A percentile compares a stretch with the other conserved stretches of the same genome.
Conservation (phyloP, 1,284 basidiomycete genomes). For the Trametes hirsuta region DNA sequence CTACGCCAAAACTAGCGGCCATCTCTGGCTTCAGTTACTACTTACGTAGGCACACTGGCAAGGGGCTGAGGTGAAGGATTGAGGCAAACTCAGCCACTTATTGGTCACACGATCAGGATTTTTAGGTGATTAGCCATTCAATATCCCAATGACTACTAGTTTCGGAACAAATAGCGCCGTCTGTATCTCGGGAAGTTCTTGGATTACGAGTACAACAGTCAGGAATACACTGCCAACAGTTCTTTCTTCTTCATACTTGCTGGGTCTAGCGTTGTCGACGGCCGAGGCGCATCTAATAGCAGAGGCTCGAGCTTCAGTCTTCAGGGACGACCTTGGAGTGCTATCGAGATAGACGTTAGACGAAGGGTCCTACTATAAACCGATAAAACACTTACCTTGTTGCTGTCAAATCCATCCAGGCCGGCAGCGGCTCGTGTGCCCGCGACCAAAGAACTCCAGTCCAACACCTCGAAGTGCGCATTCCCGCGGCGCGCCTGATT, state of each 20-base stretch:
- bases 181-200: not conserved
- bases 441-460: slow-evolving; percentile 76
- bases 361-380: not conserved
- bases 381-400: slow-evolving; percentile 34
- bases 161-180: not conserved
- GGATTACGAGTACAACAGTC: slow-evolving; percentile 7
- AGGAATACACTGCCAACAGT: not conserved
- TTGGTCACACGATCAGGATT: not conserved
- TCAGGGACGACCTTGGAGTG: slow-evolving; percentile 26
- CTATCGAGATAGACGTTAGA: slow-evolving; percentile 1
- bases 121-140: not conserved
- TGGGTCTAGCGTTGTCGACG: not conserved
- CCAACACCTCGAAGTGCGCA: slow-evolving; percentile 53
- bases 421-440: slow-evolving; percentile 72
- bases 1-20: too few species aligned
- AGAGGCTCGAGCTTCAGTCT: not conserved
- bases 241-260: not conserved
- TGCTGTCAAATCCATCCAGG: slow-evolving; percentile 61
- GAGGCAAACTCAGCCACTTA: not conserved
- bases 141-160: not conserved
- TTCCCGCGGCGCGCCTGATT: slow-evolving; percentile 46
- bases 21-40: too few species aligned
- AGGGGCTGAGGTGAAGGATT: too few species aligned
- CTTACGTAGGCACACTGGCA: not conserved
- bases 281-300: not conserved